Conservation (phyloP, 441 rosid species). For the Gossypium schwendimanii region DNA sequence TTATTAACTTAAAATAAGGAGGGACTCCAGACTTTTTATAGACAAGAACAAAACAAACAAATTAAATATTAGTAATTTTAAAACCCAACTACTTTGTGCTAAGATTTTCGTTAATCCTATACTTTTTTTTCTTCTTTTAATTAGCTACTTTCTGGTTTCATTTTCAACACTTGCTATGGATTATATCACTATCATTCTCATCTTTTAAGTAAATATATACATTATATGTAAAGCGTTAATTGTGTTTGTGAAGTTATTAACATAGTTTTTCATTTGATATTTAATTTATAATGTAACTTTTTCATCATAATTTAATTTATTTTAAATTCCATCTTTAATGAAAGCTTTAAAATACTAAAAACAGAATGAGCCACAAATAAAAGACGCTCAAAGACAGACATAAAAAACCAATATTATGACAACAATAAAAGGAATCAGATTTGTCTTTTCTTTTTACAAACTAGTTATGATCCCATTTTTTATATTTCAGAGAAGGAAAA, state of each 20-base stretch:
- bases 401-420: not conserved
- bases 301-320: too few relatives aligned
- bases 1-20: too few relatives aligned
- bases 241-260: too few relatives aligned
- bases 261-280: too few relatives aligned
- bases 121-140: not conserved
- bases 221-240: too few relatives aligned
- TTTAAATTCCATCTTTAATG: not conserved
- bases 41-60: too few relatives aligned
- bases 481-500: not conserved
- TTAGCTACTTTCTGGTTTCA: not conserved
- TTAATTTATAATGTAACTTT: too few relatives aligned
- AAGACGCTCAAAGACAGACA: not conserved
- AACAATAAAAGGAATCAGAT: not conserved
- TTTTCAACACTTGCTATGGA: not conserved
- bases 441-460: not conserved
- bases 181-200: too few relatives aligned
- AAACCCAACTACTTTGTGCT: conserved; percentile 13
- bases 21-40: too few relatives aligned
- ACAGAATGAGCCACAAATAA: not conserved
- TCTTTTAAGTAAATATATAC: too few relatives aligned
- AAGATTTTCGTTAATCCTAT: not conserved
- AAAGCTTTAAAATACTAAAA: not conserved
- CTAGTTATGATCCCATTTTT: not conserved
- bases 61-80: not conserved